A percentile compares a stretch with the other conserved stretches of the same genome.
Conservation (phyloP, 495 filamentous ascomycete genomes). For the Talaromyces wortmannii region DNA sequence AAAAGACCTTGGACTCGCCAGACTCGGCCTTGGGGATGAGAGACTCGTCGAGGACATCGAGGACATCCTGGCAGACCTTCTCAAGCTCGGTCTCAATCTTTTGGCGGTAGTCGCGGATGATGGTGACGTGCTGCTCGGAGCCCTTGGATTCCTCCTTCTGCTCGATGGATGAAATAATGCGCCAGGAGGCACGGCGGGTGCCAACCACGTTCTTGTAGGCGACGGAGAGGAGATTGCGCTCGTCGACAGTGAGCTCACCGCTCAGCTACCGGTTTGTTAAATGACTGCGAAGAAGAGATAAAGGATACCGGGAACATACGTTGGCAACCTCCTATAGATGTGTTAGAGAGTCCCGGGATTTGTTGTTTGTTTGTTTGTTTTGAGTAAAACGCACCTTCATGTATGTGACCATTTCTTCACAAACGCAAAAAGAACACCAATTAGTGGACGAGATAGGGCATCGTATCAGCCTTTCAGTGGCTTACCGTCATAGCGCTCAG, state of each 20-base stretch:
- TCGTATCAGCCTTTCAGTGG: background rate
- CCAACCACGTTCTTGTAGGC: constrained; percentile 99
- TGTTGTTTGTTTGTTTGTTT: constrained; percentile 10
- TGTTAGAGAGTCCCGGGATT: constrained; percentile 23
- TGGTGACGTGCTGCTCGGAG: constrained; percentile 90
- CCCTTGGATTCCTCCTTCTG: constrained; percentile 99
- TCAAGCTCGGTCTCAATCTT: constrained; percentile 98
- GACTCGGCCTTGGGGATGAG: constrained; percentile 97
- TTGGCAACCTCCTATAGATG: constrained; percentile 83
- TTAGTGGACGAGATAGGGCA: background rate
- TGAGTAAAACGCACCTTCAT: constrained; percentile 76
- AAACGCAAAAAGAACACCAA: constrained; percentile 19
- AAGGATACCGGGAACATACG: constrained; percentile 42
- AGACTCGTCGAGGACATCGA: constrained; percentile 89
- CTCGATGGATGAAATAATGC: constrained; percentile 99
- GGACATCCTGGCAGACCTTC: constrained; percentile 97
- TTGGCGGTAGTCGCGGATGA: constrained; percentile 96
- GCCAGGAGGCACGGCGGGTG: constrained; percentile 97
- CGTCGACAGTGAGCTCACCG: constrained; percentile 87
- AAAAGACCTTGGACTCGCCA: constrained; percentile 99
- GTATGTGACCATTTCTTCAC: constrained; percentile 92
- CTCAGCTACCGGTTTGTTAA: constrained; percentile 46
- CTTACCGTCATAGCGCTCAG: constrained; percentile 98
- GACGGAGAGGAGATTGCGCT: constrained; percentile 97
- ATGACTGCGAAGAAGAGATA: background rate